A percentile compares a stretch with the other conserved stretches of the same genome.
Evolutionary conservation across 345 rosid species (phyloP).

Genomic region (Linum lewisii): DNA sequence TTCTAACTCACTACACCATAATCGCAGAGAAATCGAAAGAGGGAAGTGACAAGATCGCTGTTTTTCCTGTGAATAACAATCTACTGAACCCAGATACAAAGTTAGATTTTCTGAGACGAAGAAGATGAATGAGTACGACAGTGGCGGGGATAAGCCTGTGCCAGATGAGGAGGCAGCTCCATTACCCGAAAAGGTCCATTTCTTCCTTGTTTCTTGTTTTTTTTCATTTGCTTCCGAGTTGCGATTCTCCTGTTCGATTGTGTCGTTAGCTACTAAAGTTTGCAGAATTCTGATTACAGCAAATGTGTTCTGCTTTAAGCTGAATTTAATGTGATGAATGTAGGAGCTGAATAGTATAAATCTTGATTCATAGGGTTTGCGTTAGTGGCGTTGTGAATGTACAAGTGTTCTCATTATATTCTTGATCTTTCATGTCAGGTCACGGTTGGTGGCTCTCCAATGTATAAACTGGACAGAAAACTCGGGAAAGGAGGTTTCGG

Average conservation of each 20-base stretch:
- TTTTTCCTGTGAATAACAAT: too few species aligned
- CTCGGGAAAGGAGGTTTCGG: slow-evolving; percentile 99
- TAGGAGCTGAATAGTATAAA: too few species aligned
- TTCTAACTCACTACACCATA: too few species aligned
- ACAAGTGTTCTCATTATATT: slow-evolving; percentile 7
- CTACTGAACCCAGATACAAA: too few species aligned
- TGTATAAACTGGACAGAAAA: slow-evolving; percentile 64
- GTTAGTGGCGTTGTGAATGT: background rate
- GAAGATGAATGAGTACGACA: slow-evolving; percentile 63
- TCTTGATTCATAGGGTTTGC: background rate
- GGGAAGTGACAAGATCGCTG: too few species aligned
- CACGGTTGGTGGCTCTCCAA: slow-evolving; percentile 80
- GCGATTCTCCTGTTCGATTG: too few species aligned
- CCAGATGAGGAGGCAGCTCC: slow-evolving; percentile 94
- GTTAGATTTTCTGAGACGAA: slow-evolving; percentile 1
- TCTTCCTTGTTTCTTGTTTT: background rate
- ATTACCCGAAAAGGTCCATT: slow-evolving; percentile 68
- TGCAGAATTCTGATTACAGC: too few species aligned
- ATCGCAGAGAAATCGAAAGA: too few species aligned
- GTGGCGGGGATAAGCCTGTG: slow-evolving; percentile 52
- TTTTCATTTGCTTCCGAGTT: background rate
- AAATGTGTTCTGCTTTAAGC: too few species aligned
- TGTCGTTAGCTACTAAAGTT: too few species aligned
- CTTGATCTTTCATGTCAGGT: slow-evolving; percentile 33
- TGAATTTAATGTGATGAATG: too few species aligned